Evolutionary conservation across 2,329 filamentous ascomycete genomes (phyloP).

Genomic region (Trichoderma pleuroti): DNA sequence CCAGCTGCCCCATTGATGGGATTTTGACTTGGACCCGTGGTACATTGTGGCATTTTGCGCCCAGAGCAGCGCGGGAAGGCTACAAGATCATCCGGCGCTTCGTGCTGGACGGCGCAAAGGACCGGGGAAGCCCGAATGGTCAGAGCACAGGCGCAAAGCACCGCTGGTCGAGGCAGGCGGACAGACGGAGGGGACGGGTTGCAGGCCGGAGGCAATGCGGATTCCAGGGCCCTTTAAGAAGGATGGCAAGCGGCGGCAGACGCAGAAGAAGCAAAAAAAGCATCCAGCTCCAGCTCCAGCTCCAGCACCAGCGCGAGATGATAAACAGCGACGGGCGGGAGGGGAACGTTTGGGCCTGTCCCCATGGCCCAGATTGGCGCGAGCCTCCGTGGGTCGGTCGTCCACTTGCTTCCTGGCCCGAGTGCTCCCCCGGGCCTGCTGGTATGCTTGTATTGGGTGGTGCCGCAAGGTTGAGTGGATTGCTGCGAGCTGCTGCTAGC

Average conservation of each 20-base stretch:
- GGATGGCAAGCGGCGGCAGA: constrained; percentile 2
- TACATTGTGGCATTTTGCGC: constrained; percentile 31
- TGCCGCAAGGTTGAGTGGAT: constrained; percentile 17
- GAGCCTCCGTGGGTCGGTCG: constrained; percentile 20
- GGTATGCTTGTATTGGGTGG: constrained; percentile 17
- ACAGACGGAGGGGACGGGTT: constrained; percentile 19
- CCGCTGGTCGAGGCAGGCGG: constrained; percentile 12
- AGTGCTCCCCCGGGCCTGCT: constrained; percentile 18
- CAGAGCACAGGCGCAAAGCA: constrained; percentile 16
- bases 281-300: neutral
- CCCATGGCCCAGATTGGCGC: constrained; percentile 21
- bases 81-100: constrained; percentile 19
- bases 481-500: constrained; percentile 14
- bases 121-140: constrained; percentile 11
- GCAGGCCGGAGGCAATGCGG: constrained; percentile 19
- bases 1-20: constrained; percentile 28
- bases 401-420: constrained; percentile 17
- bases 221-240: constrained; percentile 8
- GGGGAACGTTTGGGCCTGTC: constrained; percentile 19
- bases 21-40: constrained; percentile 29
- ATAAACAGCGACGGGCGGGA: constrained; percentile 19
- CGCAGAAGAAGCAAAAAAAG: neutral
- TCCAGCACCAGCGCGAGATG: constrained; percentile 19
- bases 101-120: constrained; percentile 17
- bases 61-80: constrained; percentile 19